A percentile compares a stretch with the other conserved stretches of the same genome.
Conservation (phyloP, 2,329 filamentous ascomycete species). For the Beauveria medogensis region DNA sequence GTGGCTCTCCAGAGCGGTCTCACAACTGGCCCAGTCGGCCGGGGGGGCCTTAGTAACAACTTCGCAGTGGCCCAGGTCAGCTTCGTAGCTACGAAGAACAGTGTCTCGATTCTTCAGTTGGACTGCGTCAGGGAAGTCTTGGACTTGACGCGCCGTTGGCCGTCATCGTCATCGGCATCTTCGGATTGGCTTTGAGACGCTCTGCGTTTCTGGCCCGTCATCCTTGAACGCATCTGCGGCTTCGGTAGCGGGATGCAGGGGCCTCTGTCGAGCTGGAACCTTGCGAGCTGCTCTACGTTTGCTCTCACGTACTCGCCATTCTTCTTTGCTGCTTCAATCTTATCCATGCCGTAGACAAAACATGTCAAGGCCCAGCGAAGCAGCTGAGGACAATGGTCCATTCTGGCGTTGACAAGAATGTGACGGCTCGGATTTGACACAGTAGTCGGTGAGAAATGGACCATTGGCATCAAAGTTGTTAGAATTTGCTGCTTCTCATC, state of each 20-base stretch:
- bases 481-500: not conserved
- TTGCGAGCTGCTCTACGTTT: not conserved
- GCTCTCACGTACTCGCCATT: not conserved
- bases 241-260: not conserved
- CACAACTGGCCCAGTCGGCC: too few species aligned
- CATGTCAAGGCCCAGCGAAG: not conserved
- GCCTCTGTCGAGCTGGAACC: not conserved
- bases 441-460: not conserved
- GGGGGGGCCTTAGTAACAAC: not conserved
- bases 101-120: not conserved
- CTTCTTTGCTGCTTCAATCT: not conserved
- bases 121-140: not conserved
- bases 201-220: not conserved
- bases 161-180: not conserved
- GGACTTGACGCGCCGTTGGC: not conserved
- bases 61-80: not conserved
- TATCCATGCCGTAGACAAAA: not conserved
- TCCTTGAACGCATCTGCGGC: too few species aligned
- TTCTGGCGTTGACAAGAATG: not conserved
- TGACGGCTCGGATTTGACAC: not conserved
- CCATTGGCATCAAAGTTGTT: not conserved
- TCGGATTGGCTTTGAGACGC: not conserved
- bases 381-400: not conserved
- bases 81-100: not conserved
- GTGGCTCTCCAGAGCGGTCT: not conserved